These are phyloP conservation scores for Melaleuca alternifolia DNA, from an alignment of 345 rosid genomes.

Conservation along the genomic window DNA sequence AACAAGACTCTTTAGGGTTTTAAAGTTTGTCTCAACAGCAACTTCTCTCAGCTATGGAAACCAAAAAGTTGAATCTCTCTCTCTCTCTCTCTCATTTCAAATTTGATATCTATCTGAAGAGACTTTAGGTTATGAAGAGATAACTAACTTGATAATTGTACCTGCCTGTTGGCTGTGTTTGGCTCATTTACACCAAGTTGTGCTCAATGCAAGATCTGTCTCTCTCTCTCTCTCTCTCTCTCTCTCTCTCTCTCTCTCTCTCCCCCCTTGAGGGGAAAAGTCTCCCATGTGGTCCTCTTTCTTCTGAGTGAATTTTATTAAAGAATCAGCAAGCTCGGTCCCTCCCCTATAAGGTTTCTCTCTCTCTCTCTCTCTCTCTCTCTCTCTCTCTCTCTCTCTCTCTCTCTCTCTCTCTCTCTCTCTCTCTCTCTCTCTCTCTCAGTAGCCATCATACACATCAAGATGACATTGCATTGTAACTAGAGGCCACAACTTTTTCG, in stretches of 20 bases:
- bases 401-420: not conserved
- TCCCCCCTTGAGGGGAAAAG: slow-evolving; percentile 3
- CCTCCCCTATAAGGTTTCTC: slow-evolving; percentile 15
- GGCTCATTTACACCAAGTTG: not conserved
- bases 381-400: not conserved
- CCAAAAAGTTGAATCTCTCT: not conserved
- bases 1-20: not conserved
- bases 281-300: slow-evolving; percentile 29
- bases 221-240: not conserved
- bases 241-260: not conserved
- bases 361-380: not conserved
- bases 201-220: slow-evolving; percentile 18
- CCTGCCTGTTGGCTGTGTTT: not conserved
- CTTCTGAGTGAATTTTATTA: not conserved
- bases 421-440: not conserved
- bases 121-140: not conserved
- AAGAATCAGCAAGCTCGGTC: slow-evolving; percentile 16
- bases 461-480: slow-evolving; percentile 5
- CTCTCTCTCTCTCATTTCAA: not conserved
- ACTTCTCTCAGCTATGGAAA: not conserved
- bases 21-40: not conserved
- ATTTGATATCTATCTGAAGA: not conserved
- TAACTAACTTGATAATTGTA: not conserved
- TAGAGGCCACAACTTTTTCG: slow-evolving; percentile 17
- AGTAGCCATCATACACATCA: slow-evolving; percentile 20